phyloP scores from a whole-genome alignment of 495 filamentous ascomycete genomes.

The Talaromyces liani region DNA sequence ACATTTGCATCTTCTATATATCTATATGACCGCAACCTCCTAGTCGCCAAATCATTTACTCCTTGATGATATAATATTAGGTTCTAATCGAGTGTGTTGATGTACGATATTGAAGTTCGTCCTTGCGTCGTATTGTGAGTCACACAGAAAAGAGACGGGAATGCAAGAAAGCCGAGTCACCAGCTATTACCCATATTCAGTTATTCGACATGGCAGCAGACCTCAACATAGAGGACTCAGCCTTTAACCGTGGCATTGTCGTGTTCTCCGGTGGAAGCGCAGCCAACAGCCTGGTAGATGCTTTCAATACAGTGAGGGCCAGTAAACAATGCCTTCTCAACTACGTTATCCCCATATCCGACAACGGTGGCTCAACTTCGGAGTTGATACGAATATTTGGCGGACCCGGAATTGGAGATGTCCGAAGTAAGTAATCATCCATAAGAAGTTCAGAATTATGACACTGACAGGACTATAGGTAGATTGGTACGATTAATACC shows the following conservation, averaged over 20 bases:
- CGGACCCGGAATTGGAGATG: conserved; percentile 86
- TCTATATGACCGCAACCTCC: neutral
- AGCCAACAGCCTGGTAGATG: conserved; percentile 88
- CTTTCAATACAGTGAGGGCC: conserved; percentile 69
- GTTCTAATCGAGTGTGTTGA: neutral
- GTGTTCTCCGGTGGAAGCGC: conserved; percentile 87
- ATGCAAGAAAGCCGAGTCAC: neutral
- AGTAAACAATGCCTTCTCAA: conserved; percentile 62
- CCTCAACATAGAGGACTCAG: neutral
- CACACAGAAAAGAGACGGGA: neutral
- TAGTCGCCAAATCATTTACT: neutral
- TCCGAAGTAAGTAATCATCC: conserved; percentile 57
- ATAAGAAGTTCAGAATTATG: neutral
- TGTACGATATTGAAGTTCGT: neutral
- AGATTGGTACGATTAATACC: conserved; percentile 90
- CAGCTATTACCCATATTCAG: neutral
- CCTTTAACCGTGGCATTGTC: conserved; percentile 48
- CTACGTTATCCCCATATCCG: conserved; percentile 89
- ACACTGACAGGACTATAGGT: conserved; percentile 36
- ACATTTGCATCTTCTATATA: neutral
- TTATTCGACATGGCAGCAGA: neutral
- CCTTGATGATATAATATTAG: neutral
- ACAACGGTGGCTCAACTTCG: conserved; percentile 89
- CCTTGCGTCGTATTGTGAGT: neutral
- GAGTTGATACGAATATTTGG: conserved; percentile 91